Evolutionary conservation across 164 flowering plant genomes (phyloP).

Genomic region (Umbellularia californica): DNA sequence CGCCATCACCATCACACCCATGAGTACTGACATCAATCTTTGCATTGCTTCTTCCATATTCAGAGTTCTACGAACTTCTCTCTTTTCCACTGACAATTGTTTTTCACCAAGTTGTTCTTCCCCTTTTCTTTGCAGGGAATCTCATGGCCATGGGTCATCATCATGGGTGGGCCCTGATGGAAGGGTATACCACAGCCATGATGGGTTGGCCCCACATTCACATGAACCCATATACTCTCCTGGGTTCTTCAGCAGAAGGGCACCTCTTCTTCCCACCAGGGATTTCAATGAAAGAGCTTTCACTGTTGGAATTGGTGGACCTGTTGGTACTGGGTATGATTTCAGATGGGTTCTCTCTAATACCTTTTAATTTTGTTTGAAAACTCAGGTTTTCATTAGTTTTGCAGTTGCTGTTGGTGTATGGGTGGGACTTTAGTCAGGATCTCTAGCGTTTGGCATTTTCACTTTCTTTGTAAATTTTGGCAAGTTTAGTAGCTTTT

Average conservation of each 20-base stretch:
- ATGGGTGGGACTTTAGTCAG: not conserved
- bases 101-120: not conserved
- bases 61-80: not conserved
- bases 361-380: not conserved
- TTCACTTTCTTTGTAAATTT: not conserved
- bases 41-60: not conserved
- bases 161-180: conserved; percentile 86
- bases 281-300: conserved; percentile 87
- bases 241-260: conserved; percentile 80
- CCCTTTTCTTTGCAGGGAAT: conserved; percentile 3
- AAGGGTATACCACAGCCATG: conserved; percentile 85
- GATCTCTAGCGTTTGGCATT: not conserved
- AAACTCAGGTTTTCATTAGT: not conserved
- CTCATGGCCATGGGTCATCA: conserved; percentile 19
- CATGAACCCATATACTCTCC: conserved; percentile 98
- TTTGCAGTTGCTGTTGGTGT: not conserved
- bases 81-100: not conserved
- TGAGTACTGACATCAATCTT: conserved; percentile 4
- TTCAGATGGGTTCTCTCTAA: not conserved
- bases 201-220: conserved; percentile 92
- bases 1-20: conserved; percentile 21
- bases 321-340: conserved; percentile 92
- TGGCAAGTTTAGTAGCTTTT: not conserved
- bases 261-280: conserved; percentile 58
- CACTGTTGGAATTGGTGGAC: conserved; percentile 95